Percentiles rank a stretch among this genome's conserved stretches.
These are phyloP conservation scores for Torrubiellomyces zombiae DNA, from an alignment of 2,329 filamentous ascomycete species.

Conservation along the genomic window DNA sequence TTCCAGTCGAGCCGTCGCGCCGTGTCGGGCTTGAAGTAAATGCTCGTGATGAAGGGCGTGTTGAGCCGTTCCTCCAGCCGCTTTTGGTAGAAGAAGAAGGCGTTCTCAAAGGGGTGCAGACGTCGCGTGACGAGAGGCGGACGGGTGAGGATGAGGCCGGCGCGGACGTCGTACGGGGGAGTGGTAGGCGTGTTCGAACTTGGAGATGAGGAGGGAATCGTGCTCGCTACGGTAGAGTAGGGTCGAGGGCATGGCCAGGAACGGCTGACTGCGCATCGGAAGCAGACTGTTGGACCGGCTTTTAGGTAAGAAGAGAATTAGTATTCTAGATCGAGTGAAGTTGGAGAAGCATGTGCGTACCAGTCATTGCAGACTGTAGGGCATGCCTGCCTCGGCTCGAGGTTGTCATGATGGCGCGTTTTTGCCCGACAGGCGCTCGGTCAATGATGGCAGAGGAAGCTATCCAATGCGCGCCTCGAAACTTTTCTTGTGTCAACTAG, in stretches of 20 bases:
- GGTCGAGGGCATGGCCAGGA: conserved; percentile 14
- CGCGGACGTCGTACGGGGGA: conserved; percentile 31
- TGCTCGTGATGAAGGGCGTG: conserved; percentile 73
- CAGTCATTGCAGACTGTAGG: conserved; percentile 29
- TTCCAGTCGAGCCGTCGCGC: conserved; percentile 79
- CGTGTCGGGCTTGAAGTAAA: conserved; percentile 90
- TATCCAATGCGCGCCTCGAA: conserved; percentile 8
- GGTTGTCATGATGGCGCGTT: conserved; percentile 25
- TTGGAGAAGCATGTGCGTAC: conserved; percentile 19
- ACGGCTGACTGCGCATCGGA: conserved; percentile 19
- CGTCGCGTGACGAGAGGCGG: conserved; percentile 73
- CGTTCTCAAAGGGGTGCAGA: conserved; percentile 74
- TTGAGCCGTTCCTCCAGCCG: conserved; percentile 85
- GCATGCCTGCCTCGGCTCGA: conserved; percentile 39
- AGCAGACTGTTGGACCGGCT: conserved; percentile 18
- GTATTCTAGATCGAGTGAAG: conserved; percentile 5
- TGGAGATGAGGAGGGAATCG: conserved; percentile 6
- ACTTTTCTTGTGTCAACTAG: conserved; percentile 11
- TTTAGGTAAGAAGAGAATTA: too few species aligned
- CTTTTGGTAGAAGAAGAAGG: conserved; percentile 94
- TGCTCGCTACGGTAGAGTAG: conserved; percentile 15
- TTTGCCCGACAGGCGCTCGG: conserved; percentile 4
- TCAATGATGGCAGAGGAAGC: too few species aligned
- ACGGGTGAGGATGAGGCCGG: conserved; percentile 71
- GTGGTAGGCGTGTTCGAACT: conserved; percentile 5